A percentile compares a stretch with the other conserved stretches of the same genome.
phyloP scores from a whole-genome alignment of 2,329 filamentous ascomycete genomes.

The Diaporthe citri region DNA sequence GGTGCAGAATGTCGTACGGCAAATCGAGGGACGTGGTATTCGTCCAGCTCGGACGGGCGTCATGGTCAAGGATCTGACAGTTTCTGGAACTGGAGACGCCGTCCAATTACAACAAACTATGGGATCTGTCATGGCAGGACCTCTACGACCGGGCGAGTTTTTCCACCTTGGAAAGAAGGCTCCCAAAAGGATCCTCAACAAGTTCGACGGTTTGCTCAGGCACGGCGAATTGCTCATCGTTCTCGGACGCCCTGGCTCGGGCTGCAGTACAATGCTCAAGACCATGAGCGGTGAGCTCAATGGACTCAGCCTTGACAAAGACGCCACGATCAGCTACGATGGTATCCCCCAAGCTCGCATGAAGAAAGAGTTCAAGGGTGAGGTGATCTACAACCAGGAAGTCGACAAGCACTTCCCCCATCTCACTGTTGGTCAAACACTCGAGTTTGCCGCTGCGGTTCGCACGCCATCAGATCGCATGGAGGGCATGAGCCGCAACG shows the following conservation, averaged over 20 bases:
- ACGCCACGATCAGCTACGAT: conserved; percentile 71
- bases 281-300: conserved; percentile 71
- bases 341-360: conserved; percentile 68
- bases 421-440: conserved; percentile 80
- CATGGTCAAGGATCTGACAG: conserved; percentile 73
- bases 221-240: conserved; percentile 78
- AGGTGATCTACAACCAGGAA: conserved; percentile 82
- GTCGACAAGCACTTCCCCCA: conserved; percentile 81
- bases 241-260: conserved; percentile 74
- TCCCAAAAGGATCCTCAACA: conserved; percentile 71
- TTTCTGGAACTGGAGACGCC: conserved; percentile 75
- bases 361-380: conserved; percentile 72
- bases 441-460: conserved; percentile 78
- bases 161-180: conserved; percentile 60
- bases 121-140: conserved; percentile 67
- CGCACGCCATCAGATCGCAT: conserved; percentile 76
- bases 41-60: conserved; percentile 68
- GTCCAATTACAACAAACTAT: conserved; percentile 79
- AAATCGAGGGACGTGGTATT: conserved; percentile 67
- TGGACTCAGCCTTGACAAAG: conserved; percentile 65
- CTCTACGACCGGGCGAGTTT: conserved; percentile 68
- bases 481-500: conserved; percentile 69
- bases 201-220: conserved; percentile 74
- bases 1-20: conserved; percentile 54
- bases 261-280: conserved; percentile 75